Evolutionary conservation across 2,329 filamentous ascomycete genomes (phyloP), one percentile per base, ranked within the genome.

Genomic region (Curvularia eragrostidis): DNA sequence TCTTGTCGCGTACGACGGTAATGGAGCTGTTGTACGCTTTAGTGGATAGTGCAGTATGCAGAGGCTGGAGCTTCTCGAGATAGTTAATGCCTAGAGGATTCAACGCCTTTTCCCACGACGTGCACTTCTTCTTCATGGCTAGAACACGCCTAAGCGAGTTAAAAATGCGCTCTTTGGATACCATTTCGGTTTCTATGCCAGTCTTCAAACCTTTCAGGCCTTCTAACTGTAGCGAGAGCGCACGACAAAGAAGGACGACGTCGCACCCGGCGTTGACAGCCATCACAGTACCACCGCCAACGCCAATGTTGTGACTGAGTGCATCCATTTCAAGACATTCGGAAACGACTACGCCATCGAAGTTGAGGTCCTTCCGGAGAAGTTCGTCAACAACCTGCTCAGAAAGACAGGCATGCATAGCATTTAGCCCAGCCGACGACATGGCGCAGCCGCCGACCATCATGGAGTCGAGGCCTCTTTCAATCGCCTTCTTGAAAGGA

Each of bases 301-400:
- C 93, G n/a, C 94, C 94, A 48, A 98, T 95, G 68, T 97, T 96
- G 72, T 96, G 91, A 63, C 92, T 95, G 8, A 98, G 84, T 0
- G 93, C 93, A 71, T 97, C 93, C 94, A 98, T 98, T 75, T 97
- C 94, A 7, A 98, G 80, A 65, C 94, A 98, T 73, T 98, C 94
- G 0, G 93, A 97, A 48, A 98, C 92, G 23, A 95, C 93, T 2
- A 98, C 93, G 1, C 94, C 94, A 48, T 91, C 86, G 68, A 98
- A 98, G 2, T 90, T 90, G 23, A 98, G 84, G 64, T 97, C 93
- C 58, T 90, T 89, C n/a, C 94, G 86, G 3, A 98, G 81, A 21
- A 97, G 80, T 57, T 95, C 92, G 70, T 97, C 91, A 3, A 98
- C 93, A 1, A 98, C 92, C 75, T 97, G 92, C 66, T 97, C 90